phyloP scores from a whole-genome alignment of 2,329 filamentous ascomycete genomes.

The Rhexocercosporidium sp. region DNA sequence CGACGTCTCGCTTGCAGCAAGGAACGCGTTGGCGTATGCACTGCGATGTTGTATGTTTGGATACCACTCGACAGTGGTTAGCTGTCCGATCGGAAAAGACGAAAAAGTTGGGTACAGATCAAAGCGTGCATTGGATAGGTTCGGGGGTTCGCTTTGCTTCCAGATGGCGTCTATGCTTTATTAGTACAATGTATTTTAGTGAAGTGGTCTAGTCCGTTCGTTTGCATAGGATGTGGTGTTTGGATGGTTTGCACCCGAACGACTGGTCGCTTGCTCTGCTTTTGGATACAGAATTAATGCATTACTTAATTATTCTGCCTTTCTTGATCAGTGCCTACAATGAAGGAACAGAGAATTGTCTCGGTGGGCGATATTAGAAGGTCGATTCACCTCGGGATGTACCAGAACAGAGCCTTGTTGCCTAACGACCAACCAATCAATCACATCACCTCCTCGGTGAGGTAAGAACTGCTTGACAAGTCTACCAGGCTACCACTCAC shows the following conservation, averaged over 20 bases:
- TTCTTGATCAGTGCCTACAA: too few relatives aligned
- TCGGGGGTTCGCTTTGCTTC: neutral
- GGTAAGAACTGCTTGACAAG: neutral
- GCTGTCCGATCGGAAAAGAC: neutral
- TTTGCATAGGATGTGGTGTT: neutral
- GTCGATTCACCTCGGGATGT: too few relatives aligned
- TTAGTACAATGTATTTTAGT: slow-evolving; percentile 5
- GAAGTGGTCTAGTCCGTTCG: neutral
- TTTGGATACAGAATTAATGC: neutral
- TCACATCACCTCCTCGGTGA: neutral
- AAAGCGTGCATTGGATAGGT: slow-evolving; percentile 4
- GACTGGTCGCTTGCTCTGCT: neutral
- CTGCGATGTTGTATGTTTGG: neutral
- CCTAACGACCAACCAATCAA: neutral
- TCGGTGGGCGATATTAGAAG: too few relatives aligned
- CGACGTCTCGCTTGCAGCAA: neutral
- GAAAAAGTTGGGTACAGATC: neutral
- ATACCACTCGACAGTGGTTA: neutral
- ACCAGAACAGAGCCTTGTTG: neutral
- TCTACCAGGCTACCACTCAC: too few relatives aligned
- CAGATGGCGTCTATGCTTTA: neutral
- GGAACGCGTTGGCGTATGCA: neutral
- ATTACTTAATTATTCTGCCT: neutral
- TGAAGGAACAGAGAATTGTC: too few relatives aligned
- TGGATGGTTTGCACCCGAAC: neutral